These are phyloP conservation scores for Oidium heveae DNA, from an alignment of 2,329 filamentous ascomycete genomes.

Conservation along the genomic window DNA sequence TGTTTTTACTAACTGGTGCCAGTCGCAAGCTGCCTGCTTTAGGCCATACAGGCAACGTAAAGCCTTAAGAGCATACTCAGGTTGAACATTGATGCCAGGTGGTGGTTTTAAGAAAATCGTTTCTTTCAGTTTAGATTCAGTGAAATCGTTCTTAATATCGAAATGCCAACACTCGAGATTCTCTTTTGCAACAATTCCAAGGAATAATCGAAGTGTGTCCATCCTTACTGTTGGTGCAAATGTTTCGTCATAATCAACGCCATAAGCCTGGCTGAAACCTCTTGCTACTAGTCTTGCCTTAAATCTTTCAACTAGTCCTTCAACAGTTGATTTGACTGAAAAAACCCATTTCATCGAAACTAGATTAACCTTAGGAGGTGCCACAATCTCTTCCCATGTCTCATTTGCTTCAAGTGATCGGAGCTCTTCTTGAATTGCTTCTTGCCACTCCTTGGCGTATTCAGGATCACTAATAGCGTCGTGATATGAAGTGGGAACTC, in stretches of 20 bases:
- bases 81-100: neutral
- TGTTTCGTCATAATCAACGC: neutral
- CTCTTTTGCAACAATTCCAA: neutral
- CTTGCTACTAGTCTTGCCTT: neutral
- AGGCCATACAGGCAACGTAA: neutral
- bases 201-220: neutral
- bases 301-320: neutral
- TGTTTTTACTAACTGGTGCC: neutral
- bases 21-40: neutral
- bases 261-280: neutral
- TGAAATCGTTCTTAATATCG: no score
- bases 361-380: neutral
- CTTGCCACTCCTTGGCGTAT: neutral
- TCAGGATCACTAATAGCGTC: neutral
- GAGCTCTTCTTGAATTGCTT: neutral
- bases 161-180: neutral
- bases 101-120: neutral
- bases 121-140: neutral
- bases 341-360: neutral
- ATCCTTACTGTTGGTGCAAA: neutral
- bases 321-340: neutral
- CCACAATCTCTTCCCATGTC: neutral
- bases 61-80: neutral
- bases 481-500: neutral
- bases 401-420: neutral